Evolutionary conservation across 2,329 filamentous ascomycete genomes (phyloP).

Genomic region (Cytospora piceicola): DNA sequence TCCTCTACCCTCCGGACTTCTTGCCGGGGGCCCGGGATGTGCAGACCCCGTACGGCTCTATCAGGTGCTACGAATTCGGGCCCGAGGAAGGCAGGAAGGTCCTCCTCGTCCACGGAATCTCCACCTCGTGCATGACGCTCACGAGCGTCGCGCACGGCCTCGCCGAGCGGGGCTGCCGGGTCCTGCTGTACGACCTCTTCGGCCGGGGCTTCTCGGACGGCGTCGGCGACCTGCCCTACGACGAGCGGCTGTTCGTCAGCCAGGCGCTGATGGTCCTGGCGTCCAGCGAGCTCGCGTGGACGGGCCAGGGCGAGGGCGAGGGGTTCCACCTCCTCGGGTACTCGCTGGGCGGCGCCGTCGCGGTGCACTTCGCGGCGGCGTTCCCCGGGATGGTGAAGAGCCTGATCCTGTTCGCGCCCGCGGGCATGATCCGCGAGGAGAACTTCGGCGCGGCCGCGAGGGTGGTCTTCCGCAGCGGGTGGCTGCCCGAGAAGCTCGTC

Average conservation of each 20-base stretch:
- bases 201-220: constrained; percentile 79
- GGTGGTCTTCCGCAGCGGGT: constrained; percentile 57
- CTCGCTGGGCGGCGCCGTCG: constrained; percentile 77
- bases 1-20: constrained; percentile 70
- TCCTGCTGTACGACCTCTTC: constrained; percentile 80
- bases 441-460: constrained; percentile 59
- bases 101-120: constrained; percentile 79
- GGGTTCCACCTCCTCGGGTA: constrained; percentile 77
- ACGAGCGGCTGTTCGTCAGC: constrained; percentile 65
- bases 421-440: constrained; percentile 67
- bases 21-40: constrained; percentile 73
- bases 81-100: constrained; percentile 72
- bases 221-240: constrained; percentile 62
- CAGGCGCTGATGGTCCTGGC: constrained; percentile 69
- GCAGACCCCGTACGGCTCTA: constrained; percentile 50
- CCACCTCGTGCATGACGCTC: constrained; percentile 73
- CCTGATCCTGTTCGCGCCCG: constrained; percentile 68
- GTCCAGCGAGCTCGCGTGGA: constrained; percentile 65
- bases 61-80: constrained; percentile 68
- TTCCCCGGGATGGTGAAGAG: constrained; percentile 68
- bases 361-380: constrained; percentile 69
- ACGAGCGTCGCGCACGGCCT: constrained; percentile 68
- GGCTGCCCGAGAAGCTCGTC: constrained; percentile 58
- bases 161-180: constrained; percentile 64
- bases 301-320: constrained; percentile 40